Evolutionary conservation across 495 filamentous ascomycete genomes (phyloP).

Genomic region (Daldinia vernicosa): DNA sequence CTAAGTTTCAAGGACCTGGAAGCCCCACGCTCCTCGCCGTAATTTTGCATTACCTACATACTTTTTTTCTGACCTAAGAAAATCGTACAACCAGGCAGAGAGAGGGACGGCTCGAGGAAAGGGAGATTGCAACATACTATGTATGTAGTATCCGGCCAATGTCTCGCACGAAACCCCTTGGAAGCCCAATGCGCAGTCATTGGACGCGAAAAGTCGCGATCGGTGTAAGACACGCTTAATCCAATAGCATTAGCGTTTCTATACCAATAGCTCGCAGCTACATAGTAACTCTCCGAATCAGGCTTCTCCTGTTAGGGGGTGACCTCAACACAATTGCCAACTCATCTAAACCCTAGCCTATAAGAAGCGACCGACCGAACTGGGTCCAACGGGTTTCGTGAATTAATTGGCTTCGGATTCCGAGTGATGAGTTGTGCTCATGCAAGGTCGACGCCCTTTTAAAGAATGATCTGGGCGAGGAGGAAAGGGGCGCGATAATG

Average conservation of each 20-base stretch:
- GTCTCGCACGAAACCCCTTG: constrained; percentile 1
- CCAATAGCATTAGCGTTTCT: constrained; percentile 25
- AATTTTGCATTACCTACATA: constrained; percentile 2
- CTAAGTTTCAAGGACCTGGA: constrained; percentile 14
- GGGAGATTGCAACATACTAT: constrained; percentile 1
- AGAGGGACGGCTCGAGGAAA: constrained; percentile 6
- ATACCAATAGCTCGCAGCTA: constrained; percentile 37
- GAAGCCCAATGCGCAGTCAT: constrained; percentile 13
- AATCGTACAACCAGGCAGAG: constrained; percentile 4
- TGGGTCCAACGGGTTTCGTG: constrained; percentile 29
- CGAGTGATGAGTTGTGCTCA: constrained; percentile 42
- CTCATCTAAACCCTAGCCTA: constrained; percentile 35
- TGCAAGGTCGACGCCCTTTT: constrained; percentile 32
- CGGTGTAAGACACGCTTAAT: constrained; percentile 32
- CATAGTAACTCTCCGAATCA: constrained; percentile 34
- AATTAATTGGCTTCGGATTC: constrained; percentile 37
- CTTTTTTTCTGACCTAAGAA: background rate
- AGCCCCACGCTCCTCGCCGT: constrained; percentile 7
- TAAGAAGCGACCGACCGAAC: constrained; percentile 34
- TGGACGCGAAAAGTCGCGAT: constrained; percentile 37
- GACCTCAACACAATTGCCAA: constrained; percentile 40
- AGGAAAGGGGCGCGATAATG: constrained; percentile 19
- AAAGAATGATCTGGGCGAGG: constrained; percentile 17
- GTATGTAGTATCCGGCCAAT: constrained; percentile 10
- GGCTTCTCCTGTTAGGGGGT: constrained; percentile 29